These are phyloP conservation scores for Candida sanyaensis DNA, from an alignment of 1,139 yeast genomes.

Conservation along the genomic window DNA sequence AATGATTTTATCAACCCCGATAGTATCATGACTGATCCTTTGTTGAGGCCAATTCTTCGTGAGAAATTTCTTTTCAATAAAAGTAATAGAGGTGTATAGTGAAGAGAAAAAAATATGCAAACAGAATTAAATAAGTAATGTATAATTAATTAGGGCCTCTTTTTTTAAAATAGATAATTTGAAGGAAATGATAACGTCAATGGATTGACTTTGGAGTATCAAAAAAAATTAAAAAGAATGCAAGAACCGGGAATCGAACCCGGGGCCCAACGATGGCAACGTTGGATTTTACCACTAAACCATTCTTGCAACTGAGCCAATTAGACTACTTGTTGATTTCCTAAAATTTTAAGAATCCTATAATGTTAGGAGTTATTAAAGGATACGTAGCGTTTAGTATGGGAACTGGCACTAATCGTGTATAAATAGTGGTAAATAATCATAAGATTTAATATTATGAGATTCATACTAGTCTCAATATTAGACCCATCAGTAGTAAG, in stretches of 20 bases:
- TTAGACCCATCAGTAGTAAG: too few relatives aligned
- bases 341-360: not conserved
- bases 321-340: not conserved
- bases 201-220: not conserved
- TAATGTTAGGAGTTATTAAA: too few relatives aligned
- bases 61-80: not conserved
- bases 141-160: not conserved
- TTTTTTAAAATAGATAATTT: not conserved
- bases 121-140: not conserved
- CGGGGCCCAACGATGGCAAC: constrained; percentile 22
- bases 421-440: too few relatives aligned
- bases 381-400: too few relatives aligned
- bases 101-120: too few relatives aligned
- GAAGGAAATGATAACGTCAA: not conserved
- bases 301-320: constrained; percentile 9
- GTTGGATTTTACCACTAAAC: constrained; percentile 22
- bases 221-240: constrained; percentile 8
- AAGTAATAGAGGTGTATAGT: not conserved
- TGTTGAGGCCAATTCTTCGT: not conserved
- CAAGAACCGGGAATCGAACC: constrained; percentile 23
- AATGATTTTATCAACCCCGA: not conserved
- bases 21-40: not conserved
- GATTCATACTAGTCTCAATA: too few relatives aligned
- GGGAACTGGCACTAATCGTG: too few relatives aligned
- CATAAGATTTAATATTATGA: too few relatives aligned